phyloP scores from a whole-genome alignment of 2,329 filamentous ascomycete species.

The Metarhizium humberi region DNA sequence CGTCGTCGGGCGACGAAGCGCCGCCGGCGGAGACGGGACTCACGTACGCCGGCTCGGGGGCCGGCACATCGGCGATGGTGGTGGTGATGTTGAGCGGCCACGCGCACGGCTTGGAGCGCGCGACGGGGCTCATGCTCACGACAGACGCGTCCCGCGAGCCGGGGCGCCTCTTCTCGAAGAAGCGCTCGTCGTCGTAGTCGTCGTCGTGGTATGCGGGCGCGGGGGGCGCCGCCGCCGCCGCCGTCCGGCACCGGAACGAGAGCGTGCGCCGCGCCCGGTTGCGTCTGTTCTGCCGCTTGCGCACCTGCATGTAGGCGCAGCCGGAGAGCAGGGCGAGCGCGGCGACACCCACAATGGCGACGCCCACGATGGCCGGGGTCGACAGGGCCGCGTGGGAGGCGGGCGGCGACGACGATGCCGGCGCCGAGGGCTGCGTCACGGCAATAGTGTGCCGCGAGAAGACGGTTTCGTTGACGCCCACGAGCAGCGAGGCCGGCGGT shows the following conservation, averaged over 20 bases:
- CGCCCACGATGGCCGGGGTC: constrained; percentile 32
- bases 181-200: constrained; percentile 3
- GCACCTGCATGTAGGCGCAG: constrained; percentile 34
- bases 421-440: constrained; percentile 23
- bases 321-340: constrained; percentile 27
- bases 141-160: background rate
- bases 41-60: no score
- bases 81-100: background rate
- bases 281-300: constrained; percentile 31
- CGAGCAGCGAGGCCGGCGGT: constrained; percentile 20
- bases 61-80: background rate
- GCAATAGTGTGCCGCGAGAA: constrained; percentile 26
- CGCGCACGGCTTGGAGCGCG: background rate
- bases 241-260: constrained; percentile 35
- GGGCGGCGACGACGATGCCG: background rate
- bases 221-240: constrained; percentile 23
- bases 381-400: constrained; percentile 15
- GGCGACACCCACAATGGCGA: constrained; percentile 30
- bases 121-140: background rate
- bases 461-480: constrained; percentile 36
- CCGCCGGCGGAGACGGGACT: no score
- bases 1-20: constrained; percentile 21
- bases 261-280: constrained; percentile 28
- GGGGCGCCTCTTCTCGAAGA: background rate
- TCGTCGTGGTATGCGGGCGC: background rate